phyloP scores from a whole-genome alignment of 306 rosid genomes.

The Cucurbita argyrosperma region DNA sequence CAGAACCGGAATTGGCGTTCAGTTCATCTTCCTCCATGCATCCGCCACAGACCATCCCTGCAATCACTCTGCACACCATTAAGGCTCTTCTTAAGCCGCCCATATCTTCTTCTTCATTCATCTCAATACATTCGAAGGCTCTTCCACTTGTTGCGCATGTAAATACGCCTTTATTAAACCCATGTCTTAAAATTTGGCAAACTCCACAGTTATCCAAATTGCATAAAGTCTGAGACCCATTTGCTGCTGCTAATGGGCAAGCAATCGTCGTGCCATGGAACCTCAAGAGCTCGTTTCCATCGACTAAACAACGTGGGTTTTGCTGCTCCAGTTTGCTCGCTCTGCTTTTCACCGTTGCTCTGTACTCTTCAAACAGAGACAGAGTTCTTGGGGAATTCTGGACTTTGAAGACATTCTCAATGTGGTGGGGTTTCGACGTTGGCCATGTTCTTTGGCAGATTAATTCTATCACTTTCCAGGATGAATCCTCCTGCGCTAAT shows the following conservation, averaged over 20 bases:
- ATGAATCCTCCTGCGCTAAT: slow-evolving; percentile 26
- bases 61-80: slow-evolving; percentile 53
- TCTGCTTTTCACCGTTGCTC: slow-evolving; percentile 35
- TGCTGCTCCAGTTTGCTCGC: slow-evolving; percentile 21
- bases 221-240: slow-evolving; percentile 24
- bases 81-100: slow-evolving; percentile 23
- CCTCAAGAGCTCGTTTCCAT: slow-evolving; percentile 60
- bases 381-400: slow-evolving; percentile 23
- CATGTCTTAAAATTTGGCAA: slow-evolving; percentile 40
- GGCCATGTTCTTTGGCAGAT: slow-evolving; percentile 27
- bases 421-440: slow-evolving; percentile 10
- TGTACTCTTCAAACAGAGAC: slow-evolving; percentile 35
- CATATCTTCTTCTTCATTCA: slow-evolving; percentile 4
- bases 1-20: neutral
- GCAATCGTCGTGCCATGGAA: slow-evolving; percentile 46
- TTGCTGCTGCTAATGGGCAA: slow-evolving; percentile 37
- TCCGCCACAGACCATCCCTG: slow-evolving; percentile 23
- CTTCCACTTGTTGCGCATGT: slow-evolving; percentile 29
- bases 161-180: slow-evolving; percentile 25
- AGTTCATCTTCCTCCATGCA: slow-evolving; percentile 13
- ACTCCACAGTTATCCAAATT: slow-evolving; percentile 25
- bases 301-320: slow-evolving; percentile 44
- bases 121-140: slow-evolving; percentile 24
- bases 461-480: slow-evolving; percentile 33
- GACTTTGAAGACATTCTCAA: slow-evolving; percentile 41